Evolutionary conservation across 345 rosid genomes (phyloP), one percentile per base, ranked within the genome.

Genomic region (Eucalyptus regnans): DNA sequence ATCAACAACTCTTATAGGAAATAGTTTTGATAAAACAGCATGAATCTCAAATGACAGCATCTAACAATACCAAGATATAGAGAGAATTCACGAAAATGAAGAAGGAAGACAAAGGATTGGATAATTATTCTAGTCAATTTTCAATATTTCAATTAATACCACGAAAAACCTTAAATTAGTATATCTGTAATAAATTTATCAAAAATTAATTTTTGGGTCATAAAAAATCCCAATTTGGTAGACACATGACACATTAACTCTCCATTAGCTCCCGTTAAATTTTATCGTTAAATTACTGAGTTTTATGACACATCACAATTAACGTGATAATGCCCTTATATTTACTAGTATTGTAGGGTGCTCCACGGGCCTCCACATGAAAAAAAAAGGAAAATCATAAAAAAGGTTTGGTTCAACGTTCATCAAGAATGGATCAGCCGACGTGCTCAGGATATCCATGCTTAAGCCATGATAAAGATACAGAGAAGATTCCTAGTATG

Each of bases 151-250:
- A 2, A 3, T 25, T 25, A 25, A 60, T 60, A 11, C 13, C 7
- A 25, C 1, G 14, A 25, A 51, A 16, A 17, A 3, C 22, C 54
- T 51, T 51, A 51, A 17, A 1, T 51, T 51, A 51, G 8, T 51
- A 51, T 3, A 51, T 51, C 0, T 51, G 1, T 51, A 25, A 1
- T 27, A 60, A 25, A 25, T 11, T 27, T 60, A 25, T 1, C 29
- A 60, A 60, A 25, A 60, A 2, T 25, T 27, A 60, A 22, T 18
- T 54, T 54, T 54, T 22, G 54, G 1, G 8, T 51, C 8, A 51
- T 1, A 1, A 51, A 51, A 51, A 51, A 16, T 51, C 22, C 22
- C 1, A 51, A 16, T 1, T 51, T 7, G 54, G 8, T 51, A 51
- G 54, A 51, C 8, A 51, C 54, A 51, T 17, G 22, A 51, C 22